Evolutionary conservation across 306 rosid genomes (phyloP).

Genomic region (Dalbergia cochinchinensis): DNA sequence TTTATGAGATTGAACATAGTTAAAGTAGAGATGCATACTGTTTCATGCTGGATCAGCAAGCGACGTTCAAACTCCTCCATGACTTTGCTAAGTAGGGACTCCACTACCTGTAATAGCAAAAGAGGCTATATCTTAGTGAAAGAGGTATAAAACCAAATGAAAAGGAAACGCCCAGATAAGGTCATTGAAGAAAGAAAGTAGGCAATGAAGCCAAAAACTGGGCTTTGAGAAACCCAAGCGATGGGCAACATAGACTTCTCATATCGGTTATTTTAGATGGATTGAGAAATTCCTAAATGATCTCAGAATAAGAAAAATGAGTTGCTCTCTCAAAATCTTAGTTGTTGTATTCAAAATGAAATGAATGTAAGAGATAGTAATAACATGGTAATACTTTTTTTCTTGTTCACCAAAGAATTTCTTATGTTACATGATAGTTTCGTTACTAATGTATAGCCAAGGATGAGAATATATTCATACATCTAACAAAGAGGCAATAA

Average conservation of each 20-base stretch:
- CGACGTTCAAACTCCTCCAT: conserved; percentile 83
- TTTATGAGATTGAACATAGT: background rate
- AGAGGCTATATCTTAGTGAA: background rate
- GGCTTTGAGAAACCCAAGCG: background rate
- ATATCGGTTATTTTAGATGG: too few relatives aligned
- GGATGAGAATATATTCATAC: background rate
- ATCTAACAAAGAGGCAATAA: conserved; percentile 17
- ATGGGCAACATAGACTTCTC: background rate
- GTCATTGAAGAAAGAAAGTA: conserved; percentile 7
- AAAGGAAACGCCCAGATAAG: background rate
- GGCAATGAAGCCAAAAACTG: background rate
- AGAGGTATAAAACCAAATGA: background rate
- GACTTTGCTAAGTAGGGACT: conserved; percentile 76
- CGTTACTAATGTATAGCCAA: too few relatives aligned
- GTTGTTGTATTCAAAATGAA: too few relatives aligned
- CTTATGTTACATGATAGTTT: too few relatives aligned
- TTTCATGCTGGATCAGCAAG: conserved; percentile 56
- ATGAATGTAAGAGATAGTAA: too few relatives aligned
- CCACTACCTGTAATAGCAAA: conserved; percentile 69
- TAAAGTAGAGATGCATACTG: conserved; percentile 50
- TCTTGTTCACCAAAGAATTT: too few relatives aligned
- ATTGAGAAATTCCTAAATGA: too few relatives aligned
- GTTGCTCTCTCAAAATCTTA: too few relatives aligned
- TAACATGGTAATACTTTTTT: too few relatives aligned
- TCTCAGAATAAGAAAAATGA: too few relatives aligned